Percentiles rank a stretch among this genome's conserved stretches.
phyloP scores from a whole-genome alignment of 2,329 filamentous ascomycete genomes.

The Nigrograna mackinnonii region DNA sequence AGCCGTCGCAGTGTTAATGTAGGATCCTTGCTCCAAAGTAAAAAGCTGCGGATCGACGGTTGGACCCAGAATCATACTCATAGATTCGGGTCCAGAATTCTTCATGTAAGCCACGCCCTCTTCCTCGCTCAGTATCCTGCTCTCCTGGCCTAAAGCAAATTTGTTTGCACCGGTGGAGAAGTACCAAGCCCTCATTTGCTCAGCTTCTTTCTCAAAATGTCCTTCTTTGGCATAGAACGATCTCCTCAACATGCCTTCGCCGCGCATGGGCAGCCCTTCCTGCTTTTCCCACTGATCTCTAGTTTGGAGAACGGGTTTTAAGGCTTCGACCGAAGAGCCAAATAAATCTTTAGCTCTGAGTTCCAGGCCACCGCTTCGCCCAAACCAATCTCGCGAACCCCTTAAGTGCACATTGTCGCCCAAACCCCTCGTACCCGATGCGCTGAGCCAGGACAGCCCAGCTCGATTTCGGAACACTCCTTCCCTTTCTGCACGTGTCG shows the following conservation, averaged over 20 bases:
- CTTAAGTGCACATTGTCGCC: constrained; percentile 22
- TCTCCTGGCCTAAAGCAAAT: constrained; percentile 49
- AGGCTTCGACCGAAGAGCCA: constrained; percentile 54
- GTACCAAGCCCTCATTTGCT: constrained; percentile 59
- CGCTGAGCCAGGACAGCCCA: no score
- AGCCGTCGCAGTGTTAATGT: constrained; percentile 49
- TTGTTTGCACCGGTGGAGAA: constrained; percentile 42
- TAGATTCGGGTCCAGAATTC: constrained; percentile 29
- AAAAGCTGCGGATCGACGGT: constrained; percentile 48
- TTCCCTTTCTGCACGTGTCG: no score
- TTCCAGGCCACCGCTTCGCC: constrained; percentile 32
- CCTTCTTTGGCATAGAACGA: constrained; percentile 49
- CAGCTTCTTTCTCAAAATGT: constrained; percentile 49
- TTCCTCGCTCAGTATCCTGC: constrained; percentile 35
- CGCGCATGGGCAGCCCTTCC: constrained; percentile 52
- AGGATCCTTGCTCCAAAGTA: constrained; percentile 45
- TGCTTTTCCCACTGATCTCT: constrained; percentile 57
- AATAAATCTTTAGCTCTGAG: constrained; percentile 54
- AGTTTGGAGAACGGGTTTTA: constrained; percentile 51
- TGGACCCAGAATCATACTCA: constrained; percentile 56
- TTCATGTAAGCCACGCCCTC: constrained; percentile 50
- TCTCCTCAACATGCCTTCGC: constrained; percentile 41
- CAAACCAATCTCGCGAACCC: constrained; percentile 34
- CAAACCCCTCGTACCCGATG: no score
- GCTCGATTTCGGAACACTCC: background rate